Percentiles rank a stretch among this genome's conserved stretches.
Evolutionary conservation across 192 early-diverging fungal species (phyloP).

Genomic region (Nowakowskiella sp.): DNA sequence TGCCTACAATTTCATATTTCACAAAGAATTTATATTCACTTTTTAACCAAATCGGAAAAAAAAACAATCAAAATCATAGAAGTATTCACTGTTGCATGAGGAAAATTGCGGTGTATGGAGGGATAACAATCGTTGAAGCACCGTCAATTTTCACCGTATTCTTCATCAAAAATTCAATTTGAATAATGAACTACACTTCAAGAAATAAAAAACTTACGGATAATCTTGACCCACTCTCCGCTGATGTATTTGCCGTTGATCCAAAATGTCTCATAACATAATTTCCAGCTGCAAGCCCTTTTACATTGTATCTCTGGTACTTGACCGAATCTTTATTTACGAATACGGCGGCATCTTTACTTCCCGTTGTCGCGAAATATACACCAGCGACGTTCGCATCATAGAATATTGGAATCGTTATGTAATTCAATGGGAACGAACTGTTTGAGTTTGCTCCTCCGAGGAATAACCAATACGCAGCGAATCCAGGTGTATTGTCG

Average conservation of each 20-base stretch:
- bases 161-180: not conserved
- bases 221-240: not conserved
- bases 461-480: not conserved
- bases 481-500: not conserved
- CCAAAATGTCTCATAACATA: not conserved
- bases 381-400: not conserved
- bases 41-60: no score
- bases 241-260: not conserved
- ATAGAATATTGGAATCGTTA: not conserved
- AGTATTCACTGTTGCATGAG: no score
- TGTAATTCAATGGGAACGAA: not conserved
- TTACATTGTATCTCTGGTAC: not conserved
- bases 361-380: not conserved
- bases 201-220: not conserved
- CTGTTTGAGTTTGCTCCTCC: not conserved
- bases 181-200: not conserved
- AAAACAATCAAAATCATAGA: no score
- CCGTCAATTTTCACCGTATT: not conserved
- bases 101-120: not conserved
- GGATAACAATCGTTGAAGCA: not conserved
- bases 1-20: no score
- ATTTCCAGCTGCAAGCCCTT: not conserved
- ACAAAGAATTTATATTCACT: no score
- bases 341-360: not conserved
- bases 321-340: not conserved